Percentiles rank a stretch among this genome's conserved stretches.
These are phyloP conservation scores for Gillenia trifoliata DNA, from an alignment of 306 rosid species.

Conservation along the genomic window DNA sequence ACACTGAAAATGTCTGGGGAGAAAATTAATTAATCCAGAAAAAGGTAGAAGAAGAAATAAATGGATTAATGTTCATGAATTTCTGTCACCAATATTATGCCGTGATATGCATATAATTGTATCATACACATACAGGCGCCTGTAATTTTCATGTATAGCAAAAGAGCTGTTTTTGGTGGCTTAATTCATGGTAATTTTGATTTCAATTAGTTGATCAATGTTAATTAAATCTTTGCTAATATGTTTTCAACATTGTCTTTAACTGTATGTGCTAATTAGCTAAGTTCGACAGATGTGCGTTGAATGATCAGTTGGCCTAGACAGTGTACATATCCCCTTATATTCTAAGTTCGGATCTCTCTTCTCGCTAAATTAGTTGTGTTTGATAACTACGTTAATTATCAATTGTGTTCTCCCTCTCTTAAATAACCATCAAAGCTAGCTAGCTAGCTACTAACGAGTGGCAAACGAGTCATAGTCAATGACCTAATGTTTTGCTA, in stretches of 20 bases:
- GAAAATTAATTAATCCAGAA: constrained; percentile 1
- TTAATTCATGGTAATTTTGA: constrained; percentile 2
- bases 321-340: no score
- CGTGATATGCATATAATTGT: constrained; percentile 3
- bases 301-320: not conserved
- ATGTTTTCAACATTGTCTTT: not conserved
- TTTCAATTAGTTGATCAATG: not conserved
- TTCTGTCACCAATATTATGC: constrained; percentile 8
- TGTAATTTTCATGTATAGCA: constrained; percentile 26
- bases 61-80: constrained; percentile 8
- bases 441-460: not conserved
- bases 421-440: not conserved
- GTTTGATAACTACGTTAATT: not conserved
- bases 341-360: no score
- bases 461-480: not conserved
- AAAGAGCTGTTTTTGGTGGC: constrained; percentile 22
- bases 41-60: not conserved
- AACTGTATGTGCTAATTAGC: not conserved
- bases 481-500: not conserved
- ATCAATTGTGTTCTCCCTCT: not conserved
- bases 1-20: not conserved
- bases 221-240: not conserved
- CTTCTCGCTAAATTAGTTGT: not conserved
- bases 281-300: not conserved
- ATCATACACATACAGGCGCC: not conserved